Percentiles rank a stretch among this genome's conserved stretches.
Conservation (phyloP, 148 eudicot genomes). For the Rhododendron mucronatum region DNA sequence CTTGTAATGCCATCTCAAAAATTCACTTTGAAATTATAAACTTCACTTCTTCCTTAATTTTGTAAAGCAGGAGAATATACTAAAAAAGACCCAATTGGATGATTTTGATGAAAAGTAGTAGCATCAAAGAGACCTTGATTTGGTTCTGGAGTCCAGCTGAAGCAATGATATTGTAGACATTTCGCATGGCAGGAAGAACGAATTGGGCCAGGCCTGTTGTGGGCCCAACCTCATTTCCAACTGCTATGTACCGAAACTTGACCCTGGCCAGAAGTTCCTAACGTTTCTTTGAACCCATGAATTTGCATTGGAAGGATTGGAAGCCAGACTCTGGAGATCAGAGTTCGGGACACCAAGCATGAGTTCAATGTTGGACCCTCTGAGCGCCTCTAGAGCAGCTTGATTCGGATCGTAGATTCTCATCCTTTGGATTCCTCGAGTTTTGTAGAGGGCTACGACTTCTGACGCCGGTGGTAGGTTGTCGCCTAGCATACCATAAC, state of each 20-base stretch:
- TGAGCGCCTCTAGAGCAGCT: slow-evolving; percentile 27
- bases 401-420: slow-evolving; percentile 34
- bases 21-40: not conserved
- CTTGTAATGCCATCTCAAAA: not conserved
- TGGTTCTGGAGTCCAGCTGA: slow-evolving; percentile 18
- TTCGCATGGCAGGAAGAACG: slow-evolving; percentile 16
- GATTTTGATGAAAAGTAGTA: not conserved
- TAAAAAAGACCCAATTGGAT: not conserved
- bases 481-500: slow-evolving; percentile 29
- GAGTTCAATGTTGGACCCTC: slow-evolving; percentile 38
- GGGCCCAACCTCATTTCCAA: slow-evolving; percentile 37
- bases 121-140: slow-evolving; percentile 15
- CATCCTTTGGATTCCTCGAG: slow-evolving; percentile 25
- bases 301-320: slow-evolving; percentile 18
- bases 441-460: slow-evolving; percentile 21
- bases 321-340: slow-evolving; percentile 9
- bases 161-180: slow-evolving; percentile 16
- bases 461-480: slow-evolving; percentile 27
- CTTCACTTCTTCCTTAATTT: not conserved
- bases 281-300: slow-evolving; percentile 38
- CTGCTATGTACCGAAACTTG: slow-evolving; percentile 35
- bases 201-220: not conserved
- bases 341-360: slow-evolving; percentile 29
- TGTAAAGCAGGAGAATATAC: not conserved
- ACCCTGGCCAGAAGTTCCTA: slow-evolving; percentile 21